Conservation (phyloP, 305 asterid genomes). For the Solanum hybrid region DNA sequence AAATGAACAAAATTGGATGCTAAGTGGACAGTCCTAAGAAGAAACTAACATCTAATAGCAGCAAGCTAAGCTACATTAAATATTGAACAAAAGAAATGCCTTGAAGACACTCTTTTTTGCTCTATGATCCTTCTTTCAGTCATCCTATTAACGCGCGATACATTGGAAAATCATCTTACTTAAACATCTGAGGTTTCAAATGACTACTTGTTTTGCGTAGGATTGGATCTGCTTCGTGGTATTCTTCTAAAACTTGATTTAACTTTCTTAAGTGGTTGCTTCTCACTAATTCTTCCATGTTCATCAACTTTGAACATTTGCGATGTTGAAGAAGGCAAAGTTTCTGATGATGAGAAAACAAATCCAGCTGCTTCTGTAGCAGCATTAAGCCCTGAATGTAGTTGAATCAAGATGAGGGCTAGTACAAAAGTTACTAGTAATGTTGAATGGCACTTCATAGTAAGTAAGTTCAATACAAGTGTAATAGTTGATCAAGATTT, state of each 20-base stretch:
- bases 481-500: neutral
- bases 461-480: neutral
- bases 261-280: neutral
- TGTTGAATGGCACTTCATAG: neutral
- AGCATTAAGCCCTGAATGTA: neutral
- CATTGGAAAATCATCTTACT: neutral
- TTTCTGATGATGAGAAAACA: neutral
- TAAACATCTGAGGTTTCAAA: neutral
- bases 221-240: conserved; percentile 3
- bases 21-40: neutral
- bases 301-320: neutral
- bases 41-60: neutral
- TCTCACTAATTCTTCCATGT: neutral
- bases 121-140: neutral
- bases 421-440: neutral
- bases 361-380: neutral
- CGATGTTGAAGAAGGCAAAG: neutral
- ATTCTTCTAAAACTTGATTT: conserved; percentile 1
- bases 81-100: neutral
- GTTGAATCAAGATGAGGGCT: neutral
- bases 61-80: neutral
- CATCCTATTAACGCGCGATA: neutral
- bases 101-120: neutral
- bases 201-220: neutral
- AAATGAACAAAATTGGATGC: neutral